Evolutionary conservation across 2,329 filamentous ascomycete species (phyloP).

Genomic region (Stachybotrys echinatus): DNA sequence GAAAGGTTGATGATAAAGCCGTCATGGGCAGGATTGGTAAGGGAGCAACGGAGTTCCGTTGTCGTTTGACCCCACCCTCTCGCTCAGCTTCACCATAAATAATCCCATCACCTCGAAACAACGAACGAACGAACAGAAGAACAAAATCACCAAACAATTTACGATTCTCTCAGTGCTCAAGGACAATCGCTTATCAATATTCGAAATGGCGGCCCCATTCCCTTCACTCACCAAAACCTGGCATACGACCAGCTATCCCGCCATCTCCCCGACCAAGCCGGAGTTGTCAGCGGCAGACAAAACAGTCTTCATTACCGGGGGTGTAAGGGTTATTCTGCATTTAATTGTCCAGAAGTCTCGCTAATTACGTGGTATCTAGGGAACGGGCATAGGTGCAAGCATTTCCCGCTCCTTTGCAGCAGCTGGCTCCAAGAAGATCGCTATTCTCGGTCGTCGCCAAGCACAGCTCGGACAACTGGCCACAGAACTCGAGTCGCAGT

Average conservation of each 20-base stretch:
- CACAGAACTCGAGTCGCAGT: constrained; percentile 8
- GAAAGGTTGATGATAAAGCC: too few relatives aligned
- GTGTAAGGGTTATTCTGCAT: not conserved
- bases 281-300: constrained; percentile 1
- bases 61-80: too few relatives aligned
- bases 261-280: not conserved
- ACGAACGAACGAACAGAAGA: not conserved
- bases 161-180: too few relatives aligned
- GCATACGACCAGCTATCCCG: constrained; percentile 1
- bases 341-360: not conserved
- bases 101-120: too few relatives aligned
- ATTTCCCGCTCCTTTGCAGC: constrained; percentile 35
- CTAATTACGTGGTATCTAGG: constrained; percentile 10
- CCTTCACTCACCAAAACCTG: constrained; percentile 7
- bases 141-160: too few relatives aligned
- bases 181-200: not conserved
- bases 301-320: constrained; percentile 4
- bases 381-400: constrained; percentile 42
- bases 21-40: too few relatives aligned
- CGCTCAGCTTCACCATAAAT: too few relatives aligned
- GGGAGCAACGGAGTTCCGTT: too few relatives aligned
- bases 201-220: constrained; percentile 1
- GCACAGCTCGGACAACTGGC: constrained; percentile 15
- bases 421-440: constrained; percentile 39
- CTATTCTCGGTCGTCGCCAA: constrained; percentile 32